Evolutionary conservation across 352 stramenopile species (phyloP), one percentile per base, ranked within the genome.

Genomic region (Aphanomyces euteiches): DNA sequence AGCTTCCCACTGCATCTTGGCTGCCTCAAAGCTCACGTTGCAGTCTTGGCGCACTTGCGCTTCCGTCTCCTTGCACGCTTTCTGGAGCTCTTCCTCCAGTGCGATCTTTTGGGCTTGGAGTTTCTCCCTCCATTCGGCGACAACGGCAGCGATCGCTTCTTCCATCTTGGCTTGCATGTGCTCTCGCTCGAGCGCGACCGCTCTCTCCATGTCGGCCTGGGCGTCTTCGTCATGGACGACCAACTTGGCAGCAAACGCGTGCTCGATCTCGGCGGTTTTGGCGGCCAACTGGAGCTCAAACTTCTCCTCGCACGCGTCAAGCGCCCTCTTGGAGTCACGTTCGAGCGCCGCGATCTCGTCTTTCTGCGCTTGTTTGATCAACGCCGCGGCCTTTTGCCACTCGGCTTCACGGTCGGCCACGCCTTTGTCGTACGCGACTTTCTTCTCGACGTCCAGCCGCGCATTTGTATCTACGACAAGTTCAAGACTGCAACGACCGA

Each of bases 311-410:
- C 83, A 84, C 19, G 80, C 82, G 59, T 80, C 73, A 36, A 93
- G 87, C 2, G 85, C 85, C 28, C 76, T 74, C 37, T n/a, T 61
- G 15, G 64, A 70, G 47, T 70, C 64, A 6, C 43, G 38, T 39
- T 70, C 64, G 3, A 70, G 47, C 47, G 19, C 10, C 5, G 17
- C 45, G 10, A 70, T 73, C 66, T 90, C 84, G 41, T 90, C 81
- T 34, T 87, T 84, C 43, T 93, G 85, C 40, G 83, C 81, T 15
- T 79, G 77, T 60, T 93, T 93, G 69, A 93, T 92, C 58, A 88
- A 77, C 4, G 74, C 17, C 2, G 85, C 85, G 3, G 85, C 85
- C 50, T 87, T 79, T 61, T 92, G 85, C 85, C 85, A 93, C 48
- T 92, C 84, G 8, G 74, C 79, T 65, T 93, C 85, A 1, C 85